Conservation (phyloP, 768 basidiomycete genomes). For the Tephrocybe sp. region DNA sequence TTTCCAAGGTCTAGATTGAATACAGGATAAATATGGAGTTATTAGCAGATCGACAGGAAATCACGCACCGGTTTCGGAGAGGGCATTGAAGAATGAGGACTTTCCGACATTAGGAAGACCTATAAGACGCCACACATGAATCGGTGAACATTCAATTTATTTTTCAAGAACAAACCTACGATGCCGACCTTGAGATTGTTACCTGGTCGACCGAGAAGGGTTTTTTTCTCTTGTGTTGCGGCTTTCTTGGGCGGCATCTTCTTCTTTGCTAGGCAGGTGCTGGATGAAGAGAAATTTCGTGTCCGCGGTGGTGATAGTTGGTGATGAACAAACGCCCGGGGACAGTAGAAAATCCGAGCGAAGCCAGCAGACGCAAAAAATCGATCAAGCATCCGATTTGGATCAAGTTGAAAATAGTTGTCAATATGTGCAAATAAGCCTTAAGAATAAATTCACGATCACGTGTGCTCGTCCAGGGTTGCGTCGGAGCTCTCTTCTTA, state of each 20-base stretch:
- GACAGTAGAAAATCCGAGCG: slow-evolving; percentile 14
- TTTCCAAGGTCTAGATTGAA: slow-evolving; percentile 71
- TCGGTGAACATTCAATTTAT: slow-evolving; percentile 19
- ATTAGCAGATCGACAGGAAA: slow-evolving; percentile 10
- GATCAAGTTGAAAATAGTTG: slow-evolving; percentile 13
- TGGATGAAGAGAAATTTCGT: slow-evolving; percentile 35
- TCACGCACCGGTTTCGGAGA: slow-evolving; percentile 81
- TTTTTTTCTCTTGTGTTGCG: slow-evolving; percentile 73
- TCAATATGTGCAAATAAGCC: slow-evolving; percentile 16
- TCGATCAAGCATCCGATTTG: slow-evolving; percentile 25
- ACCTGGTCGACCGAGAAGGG: slow-evolving; percentile 82
- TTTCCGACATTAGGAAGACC: slow-evolving; percentile 97
- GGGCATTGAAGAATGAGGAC: slow-evolving; percentile 97
- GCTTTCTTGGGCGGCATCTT: slow-evolving; percentile 94
- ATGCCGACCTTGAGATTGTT: slow-evolving; percentile 99
- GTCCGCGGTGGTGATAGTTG: neutral
- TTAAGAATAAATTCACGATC: slow-evolving; percentile 3
- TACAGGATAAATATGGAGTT: neutral
- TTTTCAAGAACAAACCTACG: slow-evolving; percentile 70
- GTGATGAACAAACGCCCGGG: slow-evolving; percentile 10
- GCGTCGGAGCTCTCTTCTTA: too few species aligned
- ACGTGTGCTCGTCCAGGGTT: slow-evolving; percentile 34
- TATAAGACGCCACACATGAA: slow-evolving; percentile 27
- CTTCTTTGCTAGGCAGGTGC: slow-evolving; percentile 42
- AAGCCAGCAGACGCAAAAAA: slow-evolving; percentile 18